Evolutionary conservation across 441 rosid species (phyloP).

Genomic region (Jatropha podagrica): DNA sequence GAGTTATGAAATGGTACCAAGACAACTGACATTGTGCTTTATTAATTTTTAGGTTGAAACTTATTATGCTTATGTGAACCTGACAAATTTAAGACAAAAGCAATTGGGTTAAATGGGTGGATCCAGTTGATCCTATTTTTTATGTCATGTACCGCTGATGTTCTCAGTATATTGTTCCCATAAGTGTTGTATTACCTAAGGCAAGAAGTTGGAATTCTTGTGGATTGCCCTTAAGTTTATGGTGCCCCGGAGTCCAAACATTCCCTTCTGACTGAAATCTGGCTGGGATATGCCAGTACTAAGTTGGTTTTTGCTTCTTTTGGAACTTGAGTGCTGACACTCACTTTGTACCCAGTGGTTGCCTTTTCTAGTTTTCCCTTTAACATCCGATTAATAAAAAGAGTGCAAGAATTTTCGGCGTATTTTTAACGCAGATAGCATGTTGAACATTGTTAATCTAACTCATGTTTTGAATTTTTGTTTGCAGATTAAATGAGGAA

Average conservation of each 20-base stretch:
- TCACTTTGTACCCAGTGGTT: neutral
- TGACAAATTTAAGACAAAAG: too few species aligned
- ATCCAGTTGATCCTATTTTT: too few species aligned
- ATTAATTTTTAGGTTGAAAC: too few species aligned
- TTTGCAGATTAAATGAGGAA: slow-evolving; percentile 82
- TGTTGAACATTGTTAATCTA: neutral
- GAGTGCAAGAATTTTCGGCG: neutral
- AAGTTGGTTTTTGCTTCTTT: neutral
- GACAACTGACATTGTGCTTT: too few species aligned
- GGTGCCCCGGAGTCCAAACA: neutral
- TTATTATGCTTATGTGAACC: too few species aligned
- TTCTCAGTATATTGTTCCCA: neutral
- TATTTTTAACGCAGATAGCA: neutral
- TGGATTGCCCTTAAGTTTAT: neutral
- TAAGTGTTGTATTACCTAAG: neutral
- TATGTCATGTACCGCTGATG: neutral
- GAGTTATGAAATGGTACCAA: too few species aligned
- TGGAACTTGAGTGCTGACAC: neutral
- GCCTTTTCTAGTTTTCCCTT: neutral
- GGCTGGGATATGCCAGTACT: neutral
- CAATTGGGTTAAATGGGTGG: too few species aligned
- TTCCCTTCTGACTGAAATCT: neutral
- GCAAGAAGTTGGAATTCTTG: neutral
- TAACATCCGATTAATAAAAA: neutral
- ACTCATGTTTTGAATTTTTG: slow-evolving; percentile 1